Base-by-base conservation (phyloP, 345 rosid genomes). In the Lumnitzera racemosa region DNA sequence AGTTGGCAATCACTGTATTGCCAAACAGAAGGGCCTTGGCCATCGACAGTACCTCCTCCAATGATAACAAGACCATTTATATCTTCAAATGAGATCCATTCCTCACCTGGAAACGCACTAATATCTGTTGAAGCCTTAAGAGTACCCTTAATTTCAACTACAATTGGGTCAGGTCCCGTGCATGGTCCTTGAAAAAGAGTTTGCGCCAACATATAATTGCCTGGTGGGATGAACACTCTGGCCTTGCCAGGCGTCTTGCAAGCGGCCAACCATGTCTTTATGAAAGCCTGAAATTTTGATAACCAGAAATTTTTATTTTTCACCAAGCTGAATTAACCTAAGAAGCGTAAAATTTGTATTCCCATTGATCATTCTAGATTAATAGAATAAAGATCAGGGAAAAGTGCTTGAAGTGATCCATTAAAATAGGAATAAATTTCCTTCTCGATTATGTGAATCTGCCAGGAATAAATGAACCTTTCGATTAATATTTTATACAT, bases 21-120 rank as follows among this genome's bases (percentile, higher is more conserved):
- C 96, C 96, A 89, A 47, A 72, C 75, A 1, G 67, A 29, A 15
- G 67, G 24, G 16, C 96, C 96, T 62, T 82, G 87, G 63, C 94
- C 96, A 41, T 89, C 87, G 10, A 86, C 47, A 14, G 67, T 69
- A 52, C 96, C 94, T 11, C 70, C 66, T 0, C 96, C 96, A 48
- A 75, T 74, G 52, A 89, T 59, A 5, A 73, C 61, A 48, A 82
- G 59, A 31, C 86, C 84, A 41, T 78, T 23, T 5, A 85, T 62
- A 14, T 62, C n/a, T 16, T 85, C 75, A 64, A 89, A 89, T 25
- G 59, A 59, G 53, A 89, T 51, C 88, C 94, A 86, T 13, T 46
- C 72, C 58, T 68, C 71, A 20, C 70, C 74, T 12, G 69, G 53
- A 56, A 47, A 69, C 17, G 51, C 23, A 47, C 67, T 70, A n/a